Evolutionary conservation across 176 grass and related monocot species (phyloP), one percentile per base, ranked within the genome.

Genomic region (Pontederia paniculata): DNA sequence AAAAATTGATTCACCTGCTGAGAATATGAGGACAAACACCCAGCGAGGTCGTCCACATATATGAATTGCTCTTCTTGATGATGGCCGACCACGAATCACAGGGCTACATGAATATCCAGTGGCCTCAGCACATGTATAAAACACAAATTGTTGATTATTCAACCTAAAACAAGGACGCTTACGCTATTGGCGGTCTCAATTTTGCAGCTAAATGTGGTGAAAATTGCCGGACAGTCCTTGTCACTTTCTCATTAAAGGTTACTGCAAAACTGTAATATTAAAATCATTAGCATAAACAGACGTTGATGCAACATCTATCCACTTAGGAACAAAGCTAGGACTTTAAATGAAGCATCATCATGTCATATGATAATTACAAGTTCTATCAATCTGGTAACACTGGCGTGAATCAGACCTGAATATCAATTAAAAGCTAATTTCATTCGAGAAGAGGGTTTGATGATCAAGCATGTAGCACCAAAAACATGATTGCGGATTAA

Each of bases 1-100:
- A 37, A 37, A 59, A 22, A 13, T 8, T 8, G 12, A 46, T 63
- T 57, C 14, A 98, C 94, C 83, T 80, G 94, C 77, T 64, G 80
- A 83, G 76, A 88, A 93, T 51, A 93, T 69, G 42, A 98, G 60
- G 16, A 98, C 87, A 71, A 98, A 93, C 49, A 93, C 50, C 73
- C 86, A 93, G 25, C 87, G 86, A 80, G 94, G 94, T 48, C 73
- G 77, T 3, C 87, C 94, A 57, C 94, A 98, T 70, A 98, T 98
- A 77, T 93, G 87, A 78, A 98, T 98, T n/a, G 83, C 85, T 71
- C 94, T 84, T 74, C 84, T 98, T 16, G 83, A 70, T 56, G 83
- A 77, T 74, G 94, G 80, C 69, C 83, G 75, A 43, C 94, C 94
- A 54, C 80, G 87, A 74, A 98, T 62, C 80, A 98, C 94, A 65